These are phyloP conservation scores for Phoenix roebelenii DNA, from an alignment of 176 grass and related monocot species.

Conservation along the genomic window DNA sequence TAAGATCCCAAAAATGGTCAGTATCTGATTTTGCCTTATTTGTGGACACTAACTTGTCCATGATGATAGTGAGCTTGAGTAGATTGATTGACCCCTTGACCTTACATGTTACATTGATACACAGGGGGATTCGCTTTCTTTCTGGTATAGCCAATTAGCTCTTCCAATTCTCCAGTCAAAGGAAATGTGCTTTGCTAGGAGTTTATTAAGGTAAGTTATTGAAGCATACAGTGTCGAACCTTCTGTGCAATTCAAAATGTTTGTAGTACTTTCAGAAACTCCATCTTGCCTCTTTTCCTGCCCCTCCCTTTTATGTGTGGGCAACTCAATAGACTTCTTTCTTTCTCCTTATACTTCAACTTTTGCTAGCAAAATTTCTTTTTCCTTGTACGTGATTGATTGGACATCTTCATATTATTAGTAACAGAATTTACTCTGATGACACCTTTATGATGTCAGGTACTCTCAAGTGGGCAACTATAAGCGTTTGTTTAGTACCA, in stretches of 20 bases:
- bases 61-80: constrained; percentile 6
- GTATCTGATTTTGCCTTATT: constrained; percentile 11
- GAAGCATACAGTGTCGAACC: neutral
- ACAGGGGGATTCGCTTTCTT: constrained; percentile 73
- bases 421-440: too few species aligned
- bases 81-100: constrained; percentile 5
- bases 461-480: constrained; percentile 69
- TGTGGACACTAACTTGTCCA: constrained; percentile 1
- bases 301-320: neutral
- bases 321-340: neutral
- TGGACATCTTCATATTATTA: too few species aligned
- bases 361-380: neutral
- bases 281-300: neutral
- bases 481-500: constrained; percentile 72
- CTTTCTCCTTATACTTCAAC: neutral
- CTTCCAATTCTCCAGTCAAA: constrained; percentile 43
- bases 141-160: constrained; percentile 66
- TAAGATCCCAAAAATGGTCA: constrained; percentile 70
- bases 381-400: neutral
- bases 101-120: constrained; percentile 13
- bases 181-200: constrained; percentile 81
- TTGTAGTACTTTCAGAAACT: too few species aligned
- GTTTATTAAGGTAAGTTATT: constrained; percentile 56
- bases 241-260: too few species aligned
- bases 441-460: constrained; percentile 15